A percentile compares a stretch with the other conserved stretches of the same genome.
These are phyloP conservation scores for Piedraia hortae DNA, from an alignment of 2,329 filamentous ascomycete genomes.

Conservation along the genomic window DNA sequence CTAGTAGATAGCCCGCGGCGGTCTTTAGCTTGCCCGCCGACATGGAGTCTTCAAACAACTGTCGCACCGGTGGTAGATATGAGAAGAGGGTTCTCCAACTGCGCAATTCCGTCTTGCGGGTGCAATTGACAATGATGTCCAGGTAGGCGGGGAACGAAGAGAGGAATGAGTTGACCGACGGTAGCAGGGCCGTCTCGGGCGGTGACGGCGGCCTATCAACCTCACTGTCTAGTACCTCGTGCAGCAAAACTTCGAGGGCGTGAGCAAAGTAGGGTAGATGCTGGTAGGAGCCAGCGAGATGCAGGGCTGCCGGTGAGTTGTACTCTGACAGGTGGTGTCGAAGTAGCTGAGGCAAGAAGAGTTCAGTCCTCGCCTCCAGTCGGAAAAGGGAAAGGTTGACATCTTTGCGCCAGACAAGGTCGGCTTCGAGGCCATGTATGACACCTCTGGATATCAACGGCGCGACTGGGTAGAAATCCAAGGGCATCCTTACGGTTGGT, in stretches of 20 bases:
- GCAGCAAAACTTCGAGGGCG: constrained; percentile 69
- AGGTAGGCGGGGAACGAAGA: constrained; percentile 46
- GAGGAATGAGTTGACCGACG: constrained; percentile 25
- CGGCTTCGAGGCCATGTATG: constrained; percentile 68
- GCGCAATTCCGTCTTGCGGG: constrained; percentile 81
- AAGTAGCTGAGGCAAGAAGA: constrained; percentile 73
- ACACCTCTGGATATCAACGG: constrained; percentile 73
- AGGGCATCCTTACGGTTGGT: constrained; percentile 43
- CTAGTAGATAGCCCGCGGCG: constrained; percentile 82
- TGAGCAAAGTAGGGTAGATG: constrained; percentile 78
- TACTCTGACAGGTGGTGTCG: constrained; percentile 50
- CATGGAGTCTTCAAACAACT: constrained; percentile 80
- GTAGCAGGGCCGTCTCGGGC: constrained; percentile 22
- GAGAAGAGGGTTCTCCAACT: constrained; percentile 87
- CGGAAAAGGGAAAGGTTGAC: constrained; percentile 74
- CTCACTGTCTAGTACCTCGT: constrained; percentile 82
- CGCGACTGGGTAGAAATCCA: constrained; percentile 92
- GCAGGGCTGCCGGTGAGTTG: constrained; percentile 53
- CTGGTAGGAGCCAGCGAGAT: constrained; percentile 61
- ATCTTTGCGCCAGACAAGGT: constrained; percentile 78
- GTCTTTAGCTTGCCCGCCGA: constrained; percentile 71
- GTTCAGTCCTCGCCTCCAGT: constrained; percentile 70
- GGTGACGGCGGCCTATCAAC: constrained; percentile 35
- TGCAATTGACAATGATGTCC: constrained; percentile 88
- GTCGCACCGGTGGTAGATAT: constrained; percentile 67